These are phyloP conservation scores for Paraconiothyrium sp. DNA, from an alignment of 2,329 filamentous ascomycete species.

Conservation along the genomic window DNA sequence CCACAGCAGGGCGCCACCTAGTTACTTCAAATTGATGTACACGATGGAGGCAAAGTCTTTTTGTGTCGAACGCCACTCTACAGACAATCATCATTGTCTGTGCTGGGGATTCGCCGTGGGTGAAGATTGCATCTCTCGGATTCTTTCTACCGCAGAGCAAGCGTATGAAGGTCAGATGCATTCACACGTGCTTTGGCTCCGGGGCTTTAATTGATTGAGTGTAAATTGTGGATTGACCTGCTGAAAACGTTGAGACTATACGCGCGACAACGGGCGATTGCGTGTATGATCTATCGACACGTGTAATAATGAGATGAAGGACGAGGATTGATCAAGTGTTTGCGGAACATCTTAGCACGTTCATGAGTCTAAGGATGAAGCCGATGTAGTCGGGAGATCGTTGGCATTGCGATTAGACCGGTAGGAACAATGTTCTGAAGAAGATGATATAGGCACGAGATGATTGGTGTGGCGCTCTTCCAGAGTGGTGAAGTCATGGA, in stretches of 20 bases:
- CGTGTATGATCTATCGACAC: constrained; percentile 6
- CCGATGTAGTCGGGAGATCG: neutral
- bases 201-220: constrained; percentile 5
- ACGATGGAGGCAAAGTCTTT: neutral
- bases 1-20: too few species aligned
- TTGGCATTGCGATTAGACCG: neutral
- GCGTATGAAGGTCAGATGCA: neutral
- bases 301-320: neutral
- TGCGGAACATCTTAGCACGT: neutral
- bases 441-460: neutral
- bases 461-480: constrained; percentile 24
- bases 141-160: neutral
- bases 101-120: neutral
- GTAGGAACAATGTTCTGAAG: too few species aligned
- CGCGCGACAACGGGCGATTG: constrained; percentile 13
- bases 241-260: neutral
- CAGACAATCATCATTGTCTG: neutral
- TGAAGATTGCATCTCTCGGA: neutral
- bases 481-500: constrained; percentile 46
- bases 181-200: neutral
- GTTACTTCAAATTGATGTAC: too few species aligned
- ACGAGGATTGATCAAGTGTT: neutral
- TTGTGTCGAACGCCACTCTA: neutral
- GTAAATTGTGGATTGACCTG: constrained; percentile 13
- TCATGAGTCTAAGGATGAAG: neutral